Percentiles rank a stretch among this genome's conserved stretches.
Conservation (phyloP, 805 yeast species). For the Spathaspora girioi region DNA sequence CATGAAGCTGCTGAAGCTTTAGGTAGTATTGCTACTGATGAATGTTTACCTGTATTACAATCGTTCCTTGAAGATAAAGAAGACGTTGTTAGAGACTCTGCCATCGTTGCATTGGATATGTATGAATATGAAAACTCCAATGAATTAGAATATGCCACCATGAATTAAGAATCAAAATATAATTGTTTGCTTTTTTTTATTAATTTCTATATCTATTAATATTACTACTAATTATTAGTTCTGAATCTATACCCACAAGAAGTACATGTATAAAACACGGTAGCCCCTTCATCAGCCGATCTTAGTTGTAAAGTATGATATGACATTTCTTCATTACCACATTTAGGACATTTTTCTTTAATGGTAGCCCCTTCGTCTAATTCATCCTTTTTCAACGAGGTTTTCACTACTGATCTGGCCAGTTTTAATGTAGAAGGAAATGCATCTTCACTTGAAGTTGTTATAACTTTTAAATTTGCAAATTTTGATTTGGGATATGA, state of each 20-base stretch:
- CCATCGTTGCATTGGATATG: slow-evolving; percentile 97
- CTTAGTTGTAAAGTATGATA: slow-evolving; percentile 95
- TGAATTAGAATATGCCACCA: slow-evolving; percentile 70
- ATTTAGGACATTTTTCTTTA: slow-evolving; percentile 96
- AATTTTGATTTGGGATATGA: slow-evolving; percentile 50
- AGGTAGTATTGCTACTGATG: slow-evolving; percentile 95
- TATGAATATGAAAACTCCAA: slow-evolving; percentile 88
- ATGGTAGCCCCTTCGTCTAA: slow-evolving; percentile 94
- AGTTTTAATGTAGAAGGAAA: slow-evolving; percentile 83
- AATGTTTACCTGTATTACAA: slow-evolving; percentile 84
- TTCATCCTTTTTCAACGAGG: slow-evolving; percentile 70
- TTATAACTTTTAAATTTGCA: slow-evolving; percentile 77
- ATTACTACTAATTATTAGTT: slow-evolving; percentile 68
- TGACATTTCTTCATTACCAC: slow-evolving; percentile 97
- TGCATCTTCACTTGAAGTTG: slow-evolving; percentile 86
- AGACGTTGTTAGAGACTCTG: slow-evolving; percentile 92
- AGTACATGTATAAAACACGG: slow-evolving; percentile 96
- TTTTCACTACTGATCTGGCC: slow-evolving; percentile 88
- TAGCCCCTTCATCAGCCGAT: slow-evolving; percentile 99
- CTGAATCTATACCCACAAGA: slow-evolving; percentile 90
- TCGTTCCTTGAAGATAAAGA: slow-evolving; percentile 77
- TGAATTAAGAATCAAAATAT: no score
- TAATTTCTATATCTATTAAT: background rate
- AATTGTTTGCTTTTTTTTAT: background rate
- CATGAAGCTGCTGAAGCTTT: slow-evolving; percentile 99